Evolutionary conservation across 2,329 filamentous ascomycete species (phyloP).

Genomic region (Phaeosphaeria sp.): DNA sequence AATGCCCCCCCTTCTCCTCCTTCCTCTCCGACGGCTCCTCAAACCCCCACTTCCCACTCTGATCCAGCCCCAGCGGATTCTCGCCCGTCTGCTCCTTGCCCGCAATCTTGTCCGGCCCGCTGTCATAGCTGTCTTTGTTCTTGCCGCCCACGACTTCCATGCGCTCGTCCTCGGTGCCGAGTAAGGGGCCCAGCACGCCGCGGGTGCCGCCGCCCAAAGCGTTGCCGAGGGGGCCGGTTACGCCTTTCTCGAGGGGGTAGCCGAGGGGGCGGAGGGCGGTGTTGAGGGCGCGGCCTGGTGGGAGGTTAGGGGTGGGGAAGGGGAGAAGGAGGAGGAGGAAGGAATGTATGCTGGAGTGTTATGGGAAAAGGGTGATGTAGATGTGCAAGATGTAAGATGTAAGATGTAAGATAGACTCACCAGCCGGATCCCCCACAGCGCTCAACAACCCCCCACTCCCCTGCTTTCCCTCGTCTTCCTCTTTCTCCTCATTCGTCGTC

Average conservation of each 20-base stretch:
- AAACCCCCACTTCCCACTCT: slow-evolving; percentile 47
- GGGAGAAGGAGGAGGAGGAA: neutral
- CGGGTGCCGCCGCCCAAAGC: slow-evolving; percentile 47
- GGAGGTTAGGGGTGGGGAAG: too few species aligned
- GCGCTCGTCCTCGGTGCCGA: slow-evolving; percentile 45
- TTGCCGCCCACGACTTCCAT: slow-evolving; percentile 47
- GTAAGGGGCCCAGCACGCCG: slow-evolving; percentile 42
- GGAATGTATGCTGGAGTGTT: neutral
- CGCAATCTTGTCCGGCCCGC: slow-evolving; percentile 45
- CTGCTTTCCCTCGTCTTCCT: slow-evolving; percentile 27
- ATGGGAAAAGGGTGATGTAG: neutral
- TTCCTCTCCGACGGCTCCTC: slow-evolving; percentile 28
- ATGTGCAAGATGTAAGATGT: neutral
- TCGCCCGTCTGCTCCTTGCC: slow-evolving; percentile 49
- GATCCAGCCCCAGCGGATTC: slow-evolving; percentile 50
- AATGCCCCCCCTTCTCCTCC: slow-evolving; percentile 3
- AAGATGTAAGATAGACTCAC: slow-evolving; percentile 18
- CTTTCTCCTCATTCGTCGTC: slow-evolving; percentile 16
- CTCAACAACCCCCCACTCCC: slow-evolving; percentile 38
- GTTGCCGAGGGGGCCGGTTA: slow-evolving; percentile 47
- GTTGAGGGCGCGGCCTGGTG: slow-evolving; percentile 46
- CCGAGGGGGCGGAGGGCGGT: slow-evolving; percentile 50
- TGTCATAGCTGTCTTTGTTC: slow-evolving; percentile 48
- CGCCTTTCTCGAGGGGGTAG: slow-evolving; percentile 43
- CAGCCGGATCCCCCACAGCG: slow-evolving; percentile 39